Conservation (phyloP, 2,329 filamentous ascomycete genomes). For the Ophiostoma quercus region DNA sequence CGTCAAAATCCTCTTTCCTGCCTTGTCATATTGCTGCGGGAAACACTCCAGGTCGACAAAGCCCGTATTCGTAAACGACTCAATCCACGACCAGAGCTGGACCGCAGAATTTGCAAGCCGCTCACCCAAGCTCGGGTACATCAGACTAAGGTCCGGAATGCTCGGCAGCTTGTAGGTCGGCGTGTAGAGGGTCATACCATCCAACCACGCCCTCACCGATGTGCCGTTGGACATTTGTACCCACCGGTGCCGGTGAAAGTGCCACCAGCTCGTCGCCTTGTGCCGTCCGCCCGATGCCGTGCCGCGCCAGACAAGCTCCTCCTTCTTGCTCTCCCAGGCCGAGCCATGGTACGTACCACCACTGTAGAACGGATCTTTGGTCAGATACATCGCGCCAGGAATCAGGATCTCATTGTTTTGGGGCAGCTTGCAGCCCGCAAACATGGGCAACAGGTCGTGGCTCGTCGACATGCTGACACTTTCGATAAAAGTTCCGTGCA, state of each 20-base stretch:
- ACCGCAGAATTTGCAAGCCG: conserved; percentile 27
- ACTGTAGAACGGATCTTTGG: conserved; percentile 52
- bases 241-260: conserved; percentile 67
- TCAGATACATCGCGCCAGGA: conserved; percentile 59
- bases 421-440: conserved; percentile 54
- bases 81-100: conserved; percentile 41
- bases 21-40: conserved; percentile 24
- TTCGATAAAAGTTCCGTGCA: conserved; percentile 52
- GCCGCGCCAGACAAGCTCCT: conserved; percentile 58
- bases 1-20: conserved; percentile 26
- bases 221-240: conserved; percentile 64
- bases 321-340: conserved; percentile 53
- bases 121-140: conserved; percentile 39
- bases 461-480: conserved; percentile 46
- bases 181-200: conserved; percentile 34
- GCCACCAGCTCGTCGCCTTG: conserved; percentile 54
- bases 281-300: conserved; percentile 56
- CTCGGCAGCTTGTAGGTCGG: conserved; percentile 46
- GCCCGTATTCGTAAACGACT: conserved; percentile 39
- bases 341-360: conserved; percentile 52
- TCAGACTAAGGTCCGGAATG: conserved; percentile 24
- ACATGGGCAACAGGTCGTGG: conserved; percentile 51
- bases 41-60: conserved; percentile 42
- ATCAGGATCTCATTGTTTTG: conserved; percentile 59
- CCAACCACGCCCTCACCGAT: conserved; percentile 46